These are phyloP conservation scores for Endoconidiophora polonica DNA, from an alignment of 2,329 filamentous ascomycete species.

Conservation along the genomic window DNA sequence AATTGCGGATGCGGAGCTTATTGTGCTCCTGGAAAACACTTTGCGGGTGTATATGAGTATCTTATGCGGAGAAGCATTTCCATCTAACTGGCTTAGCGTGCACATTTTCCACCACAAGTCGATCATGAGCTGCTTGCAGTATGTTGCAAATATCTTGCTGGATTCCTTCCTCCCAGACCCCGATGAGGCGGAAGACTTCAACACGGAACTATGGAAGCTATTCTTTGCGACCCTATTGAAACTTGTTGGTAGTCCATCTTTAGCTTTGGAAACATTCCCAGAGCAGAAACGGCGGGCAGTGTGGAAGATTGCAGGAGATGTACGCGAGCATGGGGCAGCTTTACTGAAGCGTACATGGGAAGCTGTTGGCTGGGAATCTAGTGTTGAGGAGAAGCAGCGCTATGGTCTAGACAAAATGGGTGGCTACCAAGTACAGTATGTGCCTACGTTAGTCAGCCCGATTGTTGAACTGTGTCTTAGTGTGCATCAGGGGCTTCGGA, in stretches of 20 bases:
- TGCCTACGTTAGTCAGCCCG: slow-evolving; percentile 75
- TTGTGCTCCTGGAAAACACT: slow-evolving; percentile 58
- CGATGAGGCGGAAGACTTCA: slow-evolving; percentile 81
- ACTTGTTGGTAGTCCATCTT: slow-evolving; percentile 71
- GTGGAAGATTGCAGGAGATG: slow-evolving; percentile 97
- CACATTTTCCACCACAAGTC: slow-evolving; percentile 88
- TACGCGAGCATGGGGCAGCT: slow-evolving; percentile 78
- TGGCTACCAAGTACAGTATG: slow-evolving; percentile 96
- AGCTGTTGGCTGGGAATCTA: slow-evolving; percentile 90
- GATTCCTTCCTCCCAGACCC: slow-evolving; percentile 73
- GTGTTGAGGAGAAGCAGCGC: slow-evolving; percentile 55
- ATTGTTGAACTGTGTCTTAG: slow-evolving; percentile 91
- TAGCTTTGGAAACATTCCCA: slow-evolving; percentile 87
- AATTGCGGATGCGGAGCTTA: slow-evolving; percentile 55
- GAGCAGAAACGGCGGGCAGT: slow-evolving; percentile 93
- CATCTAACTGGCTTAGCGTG: slow-evolving; percentile 75
- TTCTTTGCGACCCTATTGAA: slow-evolving; percentile 84
- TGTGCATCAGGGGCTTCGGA: slow-evolving; percentile 78
- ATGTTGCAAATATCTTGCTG: slow-evolving; percentile 63
- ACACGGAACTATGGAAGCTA: slow-evolving; percentile 82
- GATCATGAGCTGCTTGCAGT: slow-evolving; percentile 70
- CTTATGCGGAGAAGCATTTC: slow-evolving; percentile 76
- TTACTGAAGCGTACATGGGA: slow-evolving; percentile 79
- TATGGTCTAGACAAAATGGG: slow-evolving; percentile 76
- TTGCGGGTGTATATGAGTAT: slow-evolving; percentile 81